These are phyloP conservation scores for Aspergillus olivimuriae DNA, from an alignment of 495 filamentous ascomycete species.

Conservation along the genomic window DNA sequence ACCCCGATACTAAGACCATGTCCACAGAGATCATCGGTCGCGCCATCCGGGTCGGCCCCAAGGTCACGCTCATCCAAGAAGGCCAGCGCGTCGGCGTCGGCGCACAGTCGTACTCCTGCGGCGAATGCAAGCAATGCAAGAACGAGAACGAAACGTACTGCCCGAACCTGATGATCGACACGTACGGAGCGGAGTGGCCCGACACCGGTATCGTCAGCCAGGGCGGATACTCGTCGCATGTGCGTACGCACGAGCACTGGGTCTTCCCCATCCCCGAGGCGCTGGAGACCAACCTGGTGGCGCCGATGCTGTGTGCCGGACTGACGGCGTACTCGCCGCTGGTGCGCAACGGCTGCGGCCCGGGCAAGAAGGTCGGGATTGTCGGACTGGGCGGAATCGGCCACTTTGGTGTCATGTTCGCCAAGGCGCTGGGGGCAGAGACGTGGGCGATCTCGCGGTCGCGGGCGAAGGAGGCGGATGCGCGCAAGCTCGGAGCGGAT, in stretches of 20 bases:
- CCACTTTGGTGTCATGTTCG: slow-evolving; percentile 66
- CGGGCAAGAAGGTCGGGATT: slow-evolving; percentile 77
- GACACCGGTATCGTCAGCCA: slow-evolving; percentile 55
- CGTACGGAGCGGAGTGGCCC: slow-evolving; percentile 60
- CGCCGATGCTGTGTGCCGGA: slow-evolving; percentile 87
- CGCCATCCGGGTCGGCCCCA: slow-evolving; percentile 62
- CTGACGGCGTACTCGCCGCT: slow-evolving; percentile 76
- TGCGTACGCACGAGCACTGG: slow-evolving; percentile 48
- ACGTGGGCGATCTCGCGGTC: slow-evolving; percentile 64
- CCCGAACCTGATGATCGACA: slow-evolving; percentile 53
- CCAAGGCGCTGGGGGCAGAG: slow-evolving; percentile 65
- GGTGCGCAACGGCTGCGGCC: slow-evolving; percentile 63
- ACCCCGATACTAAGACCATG: background rate
- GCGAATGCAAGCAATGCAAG: slow-evolving; percentile 62
- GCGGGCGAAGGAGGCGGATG: slow-evolving; percentile 63
- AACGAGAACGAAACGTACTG: slow-evolving; percentile 77
- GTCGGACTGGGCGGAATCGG: slow-evolving; percentile 75
- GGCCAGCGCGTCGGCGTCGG: slow-evolving; percentile 78
- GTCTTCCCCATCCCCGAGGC: slow-evolving; percentile 72
- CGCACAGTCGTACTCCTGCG: slow-evolving; percentile 67
- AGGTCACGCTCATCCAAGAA: slow-evolving; percentile 58
- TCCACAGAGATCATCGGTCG: slow-evolving; percentile 59
- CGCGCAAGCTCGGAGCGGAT: slow-evolving; percentile 62
- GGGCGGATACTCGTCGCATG: slow-evolving; percentile 62
- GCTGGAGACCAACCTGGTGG: slow-evolving; percentile 58